These are phyloP conservation scores for Dendrobium catenatum DNA, from an alignment of 106 monocot species.

Conservation along the genomic window DNA sequence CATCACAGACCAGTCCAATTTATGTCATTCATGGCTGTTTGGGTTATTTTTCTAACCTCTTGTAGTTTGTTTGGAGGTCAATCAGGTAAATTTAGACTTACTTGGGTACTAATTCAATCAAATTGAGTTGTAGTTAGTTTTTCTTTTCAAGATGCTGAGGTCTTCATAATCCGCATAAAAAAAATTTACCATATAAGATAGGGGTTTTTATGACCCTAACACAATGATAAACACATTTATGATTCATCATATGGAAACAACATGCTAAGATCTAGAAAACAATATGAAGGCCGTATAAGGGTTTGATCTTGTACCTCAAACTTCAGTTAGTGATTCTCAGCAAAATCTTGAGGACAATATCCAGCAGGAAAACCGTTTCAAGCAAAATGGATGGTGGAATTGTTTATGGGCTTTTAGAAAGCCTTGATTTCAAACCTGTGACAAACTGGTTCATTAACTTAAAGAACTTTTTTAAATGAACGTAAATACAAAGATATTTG, in stretches of 20 bases:
- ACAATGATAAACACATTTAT: neutral
- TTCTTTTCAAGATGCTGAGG: too few species aligned
- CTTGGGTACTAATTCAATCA: too few species aligned
- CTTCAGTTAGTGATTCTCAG: neutral
- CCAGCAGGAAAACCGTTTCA: neutral
- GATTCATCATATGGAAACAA: conserved; percentile 3
- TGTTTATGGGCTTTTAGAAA: neutral
- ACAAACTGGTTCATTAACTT: neutral
- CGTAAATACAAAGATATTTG: neutral
- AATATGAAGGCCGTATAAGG: neutral
- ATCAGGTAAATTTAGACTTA: too few species aligned
- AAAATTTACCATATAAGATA: neutral
- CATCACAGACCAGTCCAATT: too few species aligned
- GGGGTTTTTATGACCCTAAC: neutral
- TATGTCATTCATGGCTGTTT: too few species aligned
- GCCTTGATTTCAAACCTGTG: neutral
- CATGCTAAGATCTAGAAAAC: neutral
- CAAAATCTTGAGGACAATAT: neutral
- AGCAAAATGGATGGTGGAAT: neutral
- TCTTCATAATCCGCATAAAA: too few species aligned
- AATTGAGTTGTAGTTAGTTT: too few species aligned
- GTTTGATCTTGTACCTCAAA: neutral
- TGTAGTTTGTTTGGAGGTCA: too few species aligned
- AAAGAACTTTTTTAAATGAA: neutral
- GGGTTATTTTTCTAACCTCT: too few species aligned